A percentile compares a stretch with the other conserved stretches of the same genome.
phyloP scores from a whole-genome alignment of 257 asterid species.

The Scutellaria baicalensis region DNA sequence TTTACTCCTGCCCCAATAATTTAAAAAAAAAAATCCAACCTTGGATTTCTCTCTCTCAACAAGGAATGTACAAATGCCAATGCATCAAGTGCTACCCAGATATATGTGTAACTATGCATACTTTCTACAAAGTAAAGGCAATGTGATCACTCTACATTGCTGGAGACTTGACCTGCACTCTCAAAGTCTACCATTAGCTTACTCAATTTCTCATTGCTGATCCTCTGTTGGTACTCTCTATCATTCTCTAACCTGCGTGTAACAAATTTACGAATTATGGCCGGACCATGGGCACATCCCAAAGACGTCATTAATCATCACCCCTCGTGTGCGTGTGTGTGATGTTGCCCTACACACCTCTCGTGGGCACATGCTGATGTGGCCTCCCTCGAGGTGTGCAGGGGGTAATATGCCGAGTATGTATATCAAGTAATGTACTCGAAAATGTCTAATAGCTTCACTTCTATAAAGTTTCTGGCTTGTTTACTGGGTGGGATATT shows the following conservation, averaged over 20 bases:
- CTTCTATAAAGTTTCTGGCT: too few relatives aligned
- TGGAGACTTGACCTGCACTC: constrained; percentile 16
- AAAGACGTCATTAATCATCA: background rate
- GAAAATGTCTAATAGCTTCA: background rate
- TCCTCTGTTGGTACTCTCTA: constrained; percentile 53
- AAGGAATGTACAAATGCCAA: constrained; percentile 15
- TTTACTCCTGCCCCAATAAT: background rate
- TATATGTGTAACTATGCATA: background rate
- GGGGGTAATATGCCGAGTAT: background rate
- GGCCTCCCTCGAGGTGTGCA: background rate
- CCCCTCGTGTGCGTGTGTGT: background rate
- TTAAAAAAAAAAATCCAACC: background rate
- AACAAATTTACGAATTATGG: background rate
- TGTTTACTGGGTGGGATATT: too few relatives aligned
- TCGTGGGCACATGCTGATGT: background rate
- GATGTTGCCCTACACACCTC: background rate
- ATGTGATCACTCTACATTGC: background rate
- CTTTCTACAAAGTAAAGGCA: background rate
- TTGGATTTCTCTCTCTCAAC: background rate
- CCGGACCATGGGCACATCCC: background rate
- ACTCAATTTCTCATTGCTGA: constrained; percentile 68
- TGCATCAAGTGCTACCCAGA: background rate
- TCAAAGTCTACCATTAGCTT: constrained; percentile 74
- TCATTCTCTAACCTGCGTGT: constrained; percentile 49
- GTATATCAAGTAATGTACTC: background rate